A percentile compares a stretch with the other conserved stretches of the same genome.
Conservation (phyloP, 2,329 filamentous ascomycete species). For the Metarhizium humberi region DNA sequence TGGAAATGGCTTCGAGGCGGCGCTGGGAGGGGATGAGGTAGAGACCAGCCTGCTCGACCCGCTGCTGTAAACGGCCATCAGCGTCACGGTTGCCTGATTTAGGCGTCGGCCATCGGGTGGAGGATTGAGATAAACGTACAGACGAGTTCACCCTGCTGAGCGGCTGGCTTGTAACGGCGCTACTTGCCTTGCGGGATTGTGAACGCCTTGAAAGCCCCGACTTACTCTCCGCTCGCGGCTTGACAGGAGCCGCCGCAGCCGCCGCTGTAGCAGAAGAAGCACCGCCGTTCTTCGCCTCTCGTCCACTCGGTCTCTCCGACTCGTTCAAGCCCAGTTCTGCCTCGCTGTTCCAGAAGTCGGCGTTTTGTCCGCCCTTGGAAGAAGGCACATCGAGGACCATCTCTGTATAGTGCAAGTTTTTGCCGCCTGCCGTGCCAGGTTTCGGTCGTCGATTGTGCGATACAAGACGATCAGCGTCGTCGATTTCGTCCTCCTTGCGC, state of each 20-base stretch:
- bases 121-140: constrained; percentile 25
- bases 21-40: constrained; percentile 46
- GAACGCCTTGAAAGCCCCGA: constrained; percentile 37
- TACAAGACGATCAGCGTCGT: constrained; percentile 85
- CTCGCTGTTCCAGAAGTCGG: constrained; percentile 66
- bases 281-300: constrained; percentile 40
- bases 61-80: constrained; percentile 24
- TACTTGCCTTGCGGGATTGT: constrained; percentile 48
- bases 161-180: constrained; percentile 27
- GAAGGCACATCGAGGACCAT: constrained; percentile 68
- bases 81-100: constrained; percentile 21
- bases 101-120: constrained; percentile 19
- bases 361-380: constrained; percentile 26
- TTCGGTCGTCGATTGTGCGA: constrained; percentile 70
- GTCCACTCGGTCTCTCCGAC: constrained; percentile 36
- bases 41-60: constrained; percentile 34
- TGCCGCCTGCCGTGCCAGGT: constrained; percentile 67
- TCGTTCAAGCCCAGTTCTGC: constrained; percentile 50
- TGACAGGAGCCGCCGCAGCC: neutral
- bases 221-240: constrained; percentile 43
- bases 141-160: constrained; percentile 40
- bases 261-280: neutral
- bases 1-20: constrained; percentile 53
- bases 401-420: constrained; percentile 85
- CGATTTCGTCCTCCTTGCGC: constrained; percentile 74